These are phyloP conservation scores for Calophaca sinica DNA, from an alignment of 306 rosid species.

Conservation along the genomic window DNA sequence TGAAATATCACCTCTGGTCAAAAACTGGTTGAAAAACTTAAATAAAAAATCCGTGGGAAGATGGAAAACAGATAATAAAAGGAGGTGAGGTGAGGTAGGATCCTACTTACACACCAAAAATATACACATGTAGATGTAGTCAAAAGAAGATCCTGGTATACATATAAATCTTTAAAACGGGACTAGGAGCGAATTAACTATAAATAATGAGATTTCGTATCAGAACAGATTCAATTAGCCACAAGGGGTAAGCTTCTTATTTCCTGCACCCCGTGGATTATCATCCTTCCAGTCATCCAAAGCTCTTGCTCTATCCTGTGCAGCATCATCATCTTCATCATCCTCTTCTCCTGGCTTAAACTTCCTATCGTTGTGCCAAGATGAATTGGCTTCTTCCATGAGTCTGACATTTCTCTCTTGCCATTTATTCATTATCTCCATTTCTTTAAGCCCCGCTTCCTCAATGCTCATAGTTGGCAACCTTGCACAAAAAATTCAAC, in stretches of 20 bases:
- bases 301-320: conserved; percentile 89
- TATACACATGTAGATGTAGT: conserved; percentile 37
- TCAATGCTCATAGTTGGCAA: conserved; percentile 99
- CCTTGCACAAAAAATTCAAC: conserved; percentile 58
- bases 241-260: conserved; percentile 92
- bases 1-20: background rate
- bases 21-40: background rate
- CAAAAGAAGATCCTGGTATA: conserved; percentile 21
- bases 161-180: conserved; percentile 33
- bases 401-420: conserved; percentile 80
- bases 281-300: conserved; percentile 99
- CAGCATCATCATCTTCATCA: conserved; percentile 85
- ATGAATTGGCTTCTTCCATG: conserved; percentile 86
- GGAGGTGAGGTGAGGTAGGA: background rate
- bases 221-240: conserved; percentile 54
- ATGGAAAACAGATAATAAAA: background rate
- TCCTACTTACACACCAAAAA: conserved; percentile 39
- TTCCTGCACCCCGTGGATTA: conserved; percentile 96
- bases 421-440: conserved; percentile 97
- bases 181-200: conserved; percentile 28
- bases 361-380: conserved; percentile 85
- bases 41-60: background rate
- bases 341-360: conserved; percentile 65
- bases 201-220: conserved; percentile 17
- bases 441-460: conserved; percentile 96